Evolutionary conservation across 1,284 basidiomycete genomes (phyloP).

Genomic region (Ustanciosporium gigantosporum): DNA sequence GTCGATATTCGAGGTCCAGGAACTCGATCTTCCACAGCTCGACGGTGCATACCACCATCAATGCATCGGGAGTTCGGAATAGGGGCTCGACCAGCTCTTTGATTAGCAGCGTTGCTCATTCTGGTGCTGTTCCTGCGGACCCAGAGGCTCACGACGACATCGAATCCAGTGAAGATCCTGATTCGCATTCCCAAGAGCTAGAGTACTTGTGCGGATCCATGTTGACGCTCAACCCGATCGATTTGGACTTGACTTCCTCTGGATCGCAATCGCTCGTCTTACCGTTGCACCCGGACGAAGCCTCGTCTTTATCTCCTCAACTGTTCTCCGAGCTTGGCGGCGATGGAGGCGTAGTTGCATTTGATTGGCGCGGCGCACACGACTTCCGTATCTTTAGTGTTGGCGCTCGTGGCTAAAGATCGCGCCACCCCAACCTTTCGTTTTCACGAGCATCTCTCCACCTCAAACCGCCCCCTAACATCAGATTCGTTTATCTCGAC

Average conservation of each 20-base stretch:
- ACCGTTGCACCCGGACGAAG: background rate
- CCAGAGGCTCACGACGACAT: background rate
- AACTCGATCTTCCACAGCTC: background rate
- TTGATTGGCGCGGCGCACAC: slow-evolving; percentile 43
- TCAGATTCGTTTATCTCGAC: no score
- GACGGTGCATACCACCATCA: background rate
- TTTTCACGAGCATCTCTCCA: no score
- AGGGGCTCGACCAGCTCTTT: background rate
- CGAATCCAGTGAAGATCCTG: background rate
- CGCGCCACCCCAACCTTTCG: background rate
- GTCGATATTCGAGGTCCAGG: background rate
- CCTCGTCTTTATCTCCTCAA: background rate
- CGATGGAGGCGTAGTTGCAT: slow-evolving; percentile 28
- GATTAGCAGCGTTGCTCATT: no score
- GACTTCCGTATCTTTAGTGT: slow-evolving; percentile 42
- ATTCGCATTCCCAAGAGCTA: slow-evolving; percentile 18
- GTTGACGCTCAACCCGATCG: slow-evolving; percentile 17
- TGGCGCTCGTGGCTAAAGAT: slow-evolving; percentile 20
- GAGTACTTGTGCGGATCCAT: slow-evolving; percentile 39
- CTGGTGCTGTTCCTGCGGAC: background rate
- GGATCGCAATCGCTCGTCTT: slow-evolving; percentile 18
- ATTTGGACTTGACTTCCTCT: slow-evolving; percentile 10
- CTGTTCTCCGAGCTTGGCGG: slow-evolving; percentile 23
- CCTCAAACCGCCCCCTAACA: no score
- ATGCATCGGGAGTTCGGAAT: background rate